These are phyloP conservation scores for Amanita muscaria DNA, from an alignment of 768 basidiomycete species.

Conservation along the genomic window DNA sequence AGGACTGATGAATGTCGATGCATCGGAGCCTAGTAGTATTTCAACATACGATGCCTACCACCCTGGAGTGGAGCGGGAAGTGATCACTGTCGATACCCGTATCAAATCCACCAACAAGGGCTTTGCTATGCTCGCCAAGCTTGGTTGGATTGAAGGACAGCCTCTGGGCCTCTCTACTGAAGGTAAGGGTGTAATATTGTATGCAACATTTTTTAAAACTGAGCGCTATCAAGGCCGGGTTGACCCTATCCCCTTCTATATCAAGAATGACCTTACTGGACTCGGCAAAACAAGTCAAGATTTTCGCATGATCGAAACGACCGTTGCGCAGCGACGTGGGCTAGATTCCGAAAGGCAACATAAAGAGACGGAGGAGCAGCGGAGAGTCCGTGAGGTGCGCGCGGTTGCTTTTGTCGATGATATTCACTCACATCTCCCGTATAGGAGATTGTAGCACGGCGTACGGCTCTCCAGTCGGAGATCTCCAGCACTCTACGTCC, in stretches of 20 bases:
- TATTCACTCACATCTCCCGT: constrained; percentile 3
- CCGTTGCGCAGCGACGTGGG: constrained; percentile 72
- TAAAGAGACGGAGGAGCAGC: constrained; percentile 74
- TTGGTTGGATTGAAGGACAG: constrained; percentile 78
- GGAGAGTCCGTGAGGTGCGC: constrained; percentile 59
- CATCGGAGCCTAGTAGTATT: constrained; percentile 16
- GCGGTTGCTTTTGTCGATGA: constrained; percentile 1
- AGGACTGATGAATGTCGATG: constrained; percentile 45
- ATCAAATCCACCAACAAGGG: constrained; percentile 76
- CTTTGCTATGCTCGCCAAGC: constrained; percentile 68
- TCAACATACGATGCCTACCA: constrained; percentile 63
- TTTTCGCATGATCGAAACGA: constrained; percentile 76
- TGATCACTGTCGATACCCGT: constrained; percentile 74
- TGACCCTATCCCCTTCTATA: constrained; percentile 75
- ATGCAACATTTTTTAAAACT: neutral
- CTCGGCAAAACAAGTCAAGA: constrained; percentile 76
- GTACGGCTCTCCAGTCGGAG: constrained; percentile 57
- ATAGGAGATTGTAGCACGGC: constrained; percentile 58
- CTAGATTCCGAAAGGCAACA: constrained; percentile 76
- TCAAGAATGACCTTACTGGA: constrained; percentile 72
- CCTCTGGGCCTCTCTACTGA: constrained; percentile 69
- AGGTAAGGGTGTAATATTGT: constrained; percentile 32
- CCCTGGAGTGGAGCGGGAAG: constrained; percentile 42
- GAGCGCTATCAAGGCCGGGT: constrained; percentile 51
- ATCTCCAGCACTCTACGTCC: constrained; percentile 58